phyloP scores from a whole-genome alignment of 2,329 filamentous ascomycete genomes.

The Aspergillus pseudonomiae region DNA sequence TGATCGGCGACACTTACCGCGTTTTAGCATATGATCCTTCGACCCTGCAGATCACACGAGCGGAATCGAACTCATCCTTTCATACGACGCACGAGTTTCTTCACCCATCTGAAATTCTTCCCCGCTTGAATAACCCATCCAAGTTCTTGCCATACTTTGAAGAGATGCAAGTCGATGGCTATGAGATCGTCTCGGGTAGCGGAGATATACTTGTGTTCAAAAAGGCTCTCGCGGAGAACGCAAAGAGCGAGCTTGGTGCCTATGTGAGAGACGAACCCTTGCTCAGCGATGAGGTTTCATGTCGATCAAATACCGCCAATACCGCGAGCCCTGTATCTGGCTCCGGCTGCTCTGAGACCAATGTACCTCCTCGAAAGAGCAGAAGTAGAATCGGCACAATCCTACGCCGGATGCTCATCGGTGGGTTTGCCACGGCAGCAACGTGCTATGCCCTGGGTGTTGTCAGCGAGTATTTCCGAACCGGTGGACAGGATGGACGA shows the following conservation, averaged over 20 bases:
- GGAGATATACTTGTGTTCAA: constrained; percentile 46
- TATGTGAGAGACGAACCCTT: constrained; percentile 8
- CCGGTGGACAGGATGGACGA: constrained; percentile 41
- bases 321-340: constrained; percentile 6
- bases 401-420: constrained; percentile 38
- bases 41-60: constrained; percentile 31
- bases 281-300: neutral
- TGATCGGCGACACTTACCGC: constrained; percentile 29
- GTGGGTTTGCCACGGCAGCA: constrained; percentile 37
- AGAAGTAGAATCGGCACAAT: constrained; percentile 22
- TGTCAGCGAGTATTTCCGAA: constrained; percentile 45
- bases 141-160: constrained; percentile 46
- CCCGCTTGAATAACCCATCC: constrained; percentile 42
- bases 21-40: constrained; percentile 44
- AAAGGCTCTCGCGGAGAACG: constrained; percentile 15
- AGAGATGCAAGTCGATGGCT: constrained; percentile 43
- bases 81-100: constrained; percentile 26
- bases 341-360: neutral
- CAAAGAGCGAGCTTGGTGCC: neutral
- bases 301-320: constrained; percentile 18
- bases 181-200: constrained; percentile 46
- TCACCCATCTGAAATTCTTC: constrained; percentile 39
- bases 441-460: constrained; percentile 47
- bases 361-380: constrained; percentile 7
- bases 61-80: constrained; percentile 37